Base-by-base conservation (phyloP, 805 yeast species). In the Candida boidinii region DNA sequence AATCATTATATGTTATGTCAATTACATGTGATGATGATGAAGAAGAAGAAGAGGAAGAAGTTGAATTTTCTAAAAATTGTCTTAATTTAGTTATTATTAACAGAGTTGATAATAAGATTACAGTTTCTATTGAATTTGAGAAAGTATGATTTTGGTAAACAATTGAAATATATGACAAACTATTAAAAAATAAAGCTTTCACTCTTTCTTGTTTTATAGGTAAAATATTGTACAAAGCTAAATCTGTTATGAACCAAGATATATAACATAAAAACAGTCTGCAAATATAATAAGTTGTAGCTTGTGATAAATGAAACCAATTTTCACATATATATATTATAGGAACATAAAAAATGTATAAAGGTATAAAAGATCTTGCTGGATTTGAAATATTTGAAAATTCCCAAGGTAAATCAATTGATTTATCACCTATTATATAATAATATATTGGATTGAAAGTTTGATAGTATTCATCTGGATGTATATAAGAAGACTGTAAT, bases 391-490 rank as follows among this genome's bases (percentile, higher is more conserved):
- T 45, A 2, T 54, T 62, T 5, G 57, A 45, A 56, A 84, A 92
- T 52, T 90, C 98, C 98, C 98, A 90, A 0, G 96, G 88, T 1
- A 68, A 46, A 11, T 64, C 60, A n/a, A n/a, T n/a, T n/a, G n/a
- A n/a, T n/a, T n/a, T n/a, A n/a, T n/a, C n/a, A n/a, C n/a, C n/a
- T n/a, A n/a, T n/a, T n/a, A n/a, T 7, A 58, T 51, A 56, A 63
- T 54, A 51, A 10, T 77, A 65, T 17, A 90, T 48, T 1, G 81
- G 79, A 52, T 87, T 94, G 30, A 94, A 70, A n/a, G 79, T 73
- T 53, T 94, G 99, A 53, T 85, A 84, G 53, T 88, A 96, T 59
- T 92, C 99, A 63, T 92, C 99, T 0, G 99, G 99, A 45, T 94
- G 99, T 30, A 92, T 77, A 51, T 94, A 92, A 0, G 96, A 84